Base-by-base conservation (phyloP, 2,329 filamentous ascomycete species). In the Geosmithia putterillii region DNA sequence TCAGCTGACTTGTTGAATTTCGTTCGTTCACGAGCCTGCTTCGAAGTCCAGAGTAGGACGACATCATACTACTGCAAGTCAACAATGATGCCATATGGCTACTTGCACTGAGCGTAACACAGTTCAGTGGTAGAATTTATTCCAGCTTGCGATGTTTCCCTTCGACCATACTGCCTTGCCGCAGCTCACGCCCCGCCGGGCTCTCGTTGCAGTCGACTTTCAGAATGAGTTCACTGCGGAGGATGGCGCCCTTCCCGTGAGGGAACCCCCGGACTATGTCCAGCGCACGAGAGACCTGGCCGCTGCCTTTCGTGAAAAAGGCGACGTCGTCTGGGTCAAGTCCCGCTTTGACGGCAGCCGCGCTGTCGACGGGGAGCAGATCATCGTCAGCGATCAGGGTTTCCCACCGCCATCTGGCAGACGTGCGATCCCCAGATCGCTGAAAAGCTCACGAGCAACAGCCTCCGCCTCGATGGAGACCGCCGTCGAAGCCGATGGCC, bases 201-300 rank as follows among this genome's bases (percentile, higher is more conserved):
- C 86, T 1, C 70, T 98, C 38, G 68, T 96, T 18, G 66, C 94
- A 17, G 72, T 95, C 49, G 90, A 95, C 54, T 76, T 94, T 32
- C 92, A 96, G 57, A 87, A 94, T 53, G 90, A 95, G 59, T 95
- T 96, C 54, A 65, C 94, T 45, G 71, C 77, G 7, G 64, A 75
- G 2, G 71, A 77, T 42, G 83, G 85, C 44, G 74, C 79, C 21
- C 63, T 95, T 18, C 73, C 79, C 12, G 76, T 89, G 42, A 66
- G 67, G 32, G 71, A 76, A 38, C 77, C 79, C 3, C 62, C 73
- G 4, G 75, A 76, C 9, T 86, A 89, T 48, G 59, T 92, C 38
- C 70, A 81, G 35, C 77, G 76, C 22, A 74, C 88, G 37, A 65
- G 79, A 18, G 62, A 72, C 7, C 67, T 96, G 2, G 79, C 81